A percentile compares a stretch with the other conserved stretches of the same genome.
These are phyloP conservation scores for Curvularia sp. DNA, from an alignment of 2,329 filamentous ascomycete genomes.

Conservation along the genomic window DNA sequence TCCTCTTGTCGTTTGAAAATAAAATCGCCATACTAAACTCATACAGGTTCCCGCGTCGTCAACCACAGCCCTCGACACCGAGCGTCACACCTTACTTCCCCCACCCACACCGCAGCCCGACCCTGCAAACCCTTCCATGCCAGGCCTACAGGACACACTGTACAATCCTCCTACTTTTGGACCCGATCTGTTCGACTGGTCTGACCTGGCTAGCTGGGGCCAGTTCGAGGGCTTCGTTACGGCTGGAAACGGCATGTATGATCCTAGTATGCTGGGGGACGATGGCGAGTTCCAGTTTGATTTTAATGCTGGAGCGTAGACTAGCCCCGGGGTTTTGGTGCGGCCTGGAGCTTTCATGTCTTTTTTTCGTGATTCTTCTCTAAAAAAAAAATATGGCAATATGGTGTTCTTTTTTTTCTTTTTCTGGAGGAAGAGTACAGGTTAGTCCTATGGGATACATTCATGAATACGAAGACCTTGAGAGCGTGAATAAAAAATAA, in stretches of 20 bases:
- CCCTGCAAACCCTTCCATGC: neutral
- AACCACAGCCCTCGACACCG: neutral
- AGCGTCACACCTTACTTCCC: constrained; percentile 4
- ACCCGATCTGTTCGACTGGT: constrained; percentile 35
- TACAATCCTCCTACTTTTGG: constrained; percentile 21
- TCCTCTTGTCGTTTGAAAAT: neutral
- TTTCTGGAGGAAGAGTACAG: neutral
- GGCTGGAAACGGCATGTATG: constrained; percentile 44
- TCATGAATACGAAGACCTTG: neutral
- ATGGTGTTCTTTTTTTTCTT: neutral
- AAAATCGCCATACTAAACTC: neutral
- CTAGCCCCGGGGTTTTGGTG: neutral
- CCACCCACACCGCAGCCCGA: constrained; percentile 8
- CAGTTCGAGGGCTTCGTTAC: constrained; percentile 51
- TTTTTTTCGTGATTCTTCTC: neutral
- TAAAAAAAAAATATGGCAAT: neutral
- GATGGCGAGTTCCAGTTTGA: constrained; percentile 14
- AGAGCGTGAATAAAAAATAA: no score
- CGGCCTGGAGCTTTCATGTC: neutral
- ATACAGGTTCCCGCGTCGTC: neutral
- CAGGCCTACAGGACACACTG: neutral
- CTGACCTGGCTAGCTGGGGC: constrained; percentile 49
- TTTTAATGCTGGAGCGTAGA: neutral
- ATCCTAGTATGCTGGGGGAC: constrained; percentile 38
- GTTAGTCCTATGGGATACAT: neutral